These are phyloP conservation scores for Grosmannia serpens DNA, from an alignment of 2,329 filamentous ascomycete species.

Conservation along the genomic window DNA sequence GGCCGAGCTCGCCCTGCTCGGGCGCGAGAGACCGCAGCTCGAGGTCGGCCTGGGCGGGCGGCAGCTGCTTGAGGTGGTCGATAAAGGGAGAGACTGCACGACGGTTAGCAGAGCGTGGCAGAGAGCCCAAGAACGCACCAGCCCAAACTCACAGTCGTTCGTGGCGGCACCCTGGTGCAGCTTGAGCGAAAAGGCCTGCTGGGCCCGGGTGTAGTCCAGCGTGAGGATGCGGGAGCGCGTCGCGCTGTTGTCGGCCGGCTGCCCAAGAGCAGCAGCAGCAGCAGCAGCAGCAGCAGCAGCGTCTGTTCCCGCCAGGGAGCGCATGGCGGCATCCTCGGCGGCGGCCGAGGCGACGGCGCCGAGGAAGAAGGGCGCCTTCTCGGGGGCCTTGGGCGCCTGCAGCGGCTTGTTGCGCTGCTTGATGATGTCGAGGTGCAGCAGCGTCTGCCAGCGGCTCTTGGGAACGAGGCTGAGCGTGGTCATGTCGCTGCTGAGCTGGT, in stretches of 20 bases:
- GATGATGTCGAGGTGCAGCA: conserved; percentile 85
- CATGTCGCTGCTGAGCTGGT: conserved; percentile 73
- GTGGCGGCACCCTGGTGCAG: conserved; percentile 41
- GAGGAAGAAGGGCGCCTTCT: conserved; percentile 60
- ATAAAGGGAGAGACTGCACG: conserved; percentile 58
- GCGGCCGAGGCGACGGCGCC: conserved; percentile 11
- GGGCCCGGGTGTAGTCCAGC: conserved; percentile 45
- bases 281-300: conserved; percentile 8
- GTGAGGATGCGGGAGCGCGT: conserved; percentile 55
- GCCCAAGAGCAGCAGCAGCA: background rate
- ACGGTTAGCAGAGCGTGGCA: background rate
- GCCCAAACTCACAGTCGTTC: conserved; percentile 46
- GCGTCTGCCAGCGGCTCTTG: conserved; percentile 84
- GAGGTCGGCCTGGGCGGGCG: conserved; percentile 77
- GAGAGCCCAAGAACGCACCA: background rate
- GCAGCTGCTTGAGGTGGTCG: conserved; percentile 65
- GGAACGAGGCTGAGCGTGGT: conserved; percentile 84
- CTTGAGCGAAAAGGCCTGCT: conserved; percentile 47
- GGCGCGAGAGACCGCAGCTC: conserved; percentile 67
- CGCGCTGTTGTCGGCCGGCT: background rate
- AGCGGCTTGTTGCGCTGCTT: conserved; percentile 89
- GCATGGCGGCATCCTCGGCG: conserved; percentile 3
- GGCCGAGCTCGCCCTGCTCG: conserved; percentile 55
- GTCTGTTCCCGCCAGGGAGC: background rate
- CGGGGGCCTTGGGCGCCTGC: conserved; percentile 79